Evolutionary conservation across 148 eudicot species (phyloP).

Genomic region (Bassia scoparia): DNA sequence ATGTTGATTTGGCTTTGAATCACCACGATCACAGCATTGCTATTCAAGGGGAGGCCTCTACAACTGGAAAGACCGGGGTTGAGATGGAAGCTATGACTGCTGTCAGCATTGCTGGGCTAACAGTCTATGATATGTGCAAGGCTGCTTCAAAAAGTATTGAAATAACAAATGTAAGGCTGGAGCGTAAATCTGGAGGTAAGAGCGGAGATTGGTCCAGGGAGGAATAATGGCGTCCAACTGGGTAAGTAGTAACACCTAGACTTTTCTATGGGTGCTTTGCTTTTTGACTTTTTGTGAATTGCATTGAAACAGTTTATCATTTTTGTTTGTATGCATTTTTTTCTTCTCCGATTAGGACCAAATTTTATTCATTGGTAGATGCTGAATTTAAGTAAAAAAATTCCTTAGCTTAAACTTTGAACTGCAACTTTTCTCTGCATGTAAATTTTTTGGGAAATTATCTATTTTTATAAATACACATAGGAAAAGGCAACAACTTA

Average conservation of each 20-base stretch:
- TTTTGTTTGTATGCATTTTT: neutral
- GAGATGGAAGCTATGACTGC: conserved; percentile 99
- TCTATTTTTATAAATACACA: too few relatives aligned
- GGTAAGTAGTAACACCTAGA: conserved; percentile 16
- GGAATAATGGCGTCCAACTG: conserved; percentile 24
- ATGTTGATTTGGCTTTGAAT: conserved; percentile 59
- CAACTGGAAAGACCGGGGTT: conserved; percentile 88
- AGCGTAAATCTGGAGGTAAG: conserved; percentile 65
- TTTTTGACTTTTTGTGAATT: conserved; percentile 4
- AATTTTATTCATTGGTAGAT: too few relatives aligned
- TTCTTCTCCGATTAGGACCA: neutral
- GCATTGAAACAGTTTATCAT: neutral
- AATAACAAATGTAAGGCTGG: conserved; percentile 64
- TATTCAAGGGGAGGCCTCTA: conserved; percentile 73
- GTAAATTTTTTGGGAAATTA: too few relatives aligned
- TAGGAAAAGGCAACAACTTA: too few relatives aligned
- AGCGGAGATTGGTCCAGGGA: conserved; percentile 80
- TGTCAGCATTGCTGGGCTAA: conserved; percentile 75
- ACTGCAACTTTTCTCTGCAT: too few relatives aligned
- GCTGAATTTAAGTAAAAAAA: too few relatives aligned
- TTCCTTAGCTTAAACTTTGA: too few relatives aligned
- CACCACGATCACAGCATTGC: conserved; percentile 52
- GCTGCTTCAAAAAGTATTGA: conserved; percentile 82
- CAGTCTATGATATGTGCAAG: conserved; percentile 97
- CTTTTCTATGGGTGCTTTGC: neutral